Evolutionary conservation across 1,284 basidiomycete species (phyloP).

Genomic region (Irpex sp.): DNA sequence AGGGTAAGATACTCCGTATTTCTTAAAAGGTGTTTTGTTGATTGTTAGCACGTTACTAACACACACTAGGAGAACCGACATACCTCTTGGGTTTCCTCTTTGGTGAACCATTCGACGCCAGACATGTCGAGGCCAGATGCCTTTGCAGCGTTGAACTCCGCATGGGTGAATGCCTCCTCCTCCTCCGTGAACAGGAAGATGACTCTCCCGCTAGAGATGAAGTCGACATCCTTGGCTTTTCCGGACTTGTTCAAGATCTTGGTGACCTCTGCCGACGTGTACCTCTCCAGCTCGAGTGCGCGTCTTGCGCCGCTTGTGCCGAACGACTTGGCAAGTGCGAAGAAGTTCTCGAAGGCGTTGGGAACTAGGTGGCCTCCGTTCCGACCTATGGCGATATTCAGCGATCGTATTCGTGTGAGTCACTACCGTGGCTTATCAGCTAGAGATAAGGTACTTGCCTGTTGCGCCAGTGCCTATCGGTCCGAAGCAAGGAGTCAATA

Average conservation of each 20-base stretch:
- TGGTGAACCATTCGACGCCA: constrained; percentile 43
- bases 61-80: no score
- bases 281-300: constrained; percentile 52
- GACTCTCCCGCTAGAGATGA: constrained; percentile 58
- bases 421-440: no score
- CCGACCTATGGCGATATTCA: constrained; percentile 42
- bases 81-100: constrained; percentile 48
- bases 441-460: neutral
- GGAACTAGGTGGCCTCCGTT: constrained; percentile 79
- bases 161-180: constrained; percentile 34
- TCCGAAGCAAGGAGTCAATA: no score
- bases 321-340: constrained; percentile 31
- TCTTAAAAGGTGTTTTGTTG: constrained; percentile 29
- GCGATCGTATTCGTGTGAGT: no score
- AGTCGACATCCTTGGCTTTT: constrained; percentile 51
- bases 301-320: constrained; percentile 54
- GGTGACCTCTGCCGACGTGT: constrained; percentile 49
- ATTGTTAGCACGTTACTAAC: no score
- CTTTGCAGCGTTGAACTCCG: constrained; percentile 52
- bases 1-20: constrained; percentile 52
- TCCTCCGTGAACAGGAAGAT: constrained; percentile 46
- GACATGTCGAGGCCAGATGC: constrained; percentile 48
- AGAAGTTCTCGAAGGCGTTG: constrained; percentile 44
- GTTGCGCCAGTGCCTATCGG: constrained; percentile 56
- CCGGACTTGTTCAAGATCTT: constrained; percentile 43